Evolutionary conservation across 1,284 basidiomycete species (phyloP).

Genomic region (Moesziomyces sp.): DNA sequence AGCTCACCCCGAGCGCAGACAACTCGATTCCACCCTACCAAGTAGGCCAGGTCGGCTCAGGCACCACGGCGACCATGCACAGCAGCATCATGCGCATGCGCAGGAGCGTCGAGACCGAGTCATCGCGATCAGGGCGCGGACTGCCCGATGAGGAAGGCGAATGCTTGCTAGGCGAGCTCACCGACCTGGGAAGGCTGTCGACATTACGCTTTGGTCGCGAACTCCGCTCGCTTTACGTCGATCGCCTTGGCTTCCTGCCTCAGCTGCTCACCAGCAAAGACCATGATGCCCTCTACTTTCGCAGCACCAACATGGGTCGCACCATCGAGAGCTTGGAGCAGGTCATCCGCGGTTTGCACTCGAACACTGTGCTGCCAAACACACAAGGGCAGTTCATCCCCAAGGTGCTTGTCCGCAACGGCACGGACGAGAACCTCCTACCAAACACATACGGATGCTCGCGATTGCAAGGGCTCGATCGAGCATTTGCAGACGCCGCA

Average conservation of each 20-base stretch:
- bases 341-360: conserved; percentile 73
- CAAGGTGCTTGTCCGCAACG: conserved; percentile 53
- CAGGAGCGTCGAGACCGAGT: conserved; percentile 49
- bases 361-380: conserved; percentile 20
- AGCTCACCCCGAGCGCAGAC: conserved; percentile 17
- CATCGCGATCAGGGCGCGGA: conserved; percentile 17
- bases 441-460: conserved; percentile 78
- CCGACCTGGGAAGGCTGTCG: conserved; percentile 79
- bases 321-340: conserved; percentile 82
- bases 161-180: conserved; percentile 78
- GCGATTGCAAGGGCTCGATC: conserved; percentile 69
- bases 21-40: conserved; percentile 29
- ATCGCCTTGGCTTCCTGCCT: conserved; percentile 72
- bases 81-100: conserved; percentile 46
- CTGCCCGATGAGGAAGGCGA: conserved; percentile 50
- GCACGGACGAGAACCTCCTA: conserved; percentile 78
- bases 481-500: conserved; percentile 50
- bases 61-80: conserved; percentile 27
- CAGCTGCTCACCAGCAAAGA: conserved; percentile 40
- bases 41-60: conserved; percentile 29
- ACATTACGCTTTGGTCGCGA: conserved; percentile 76
- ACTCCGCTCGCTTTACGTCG: conserved; percentile 77
- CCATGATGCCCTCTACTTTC: conserved; percentile 59
- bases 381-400: conserved; percentile 38
- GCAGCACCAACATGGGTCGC: conserved; percentile 78